A percentile compares a stretch with the other conserved stretches of the same genome.
Conservation (phyloP, 345 rosid genomes). For the Arabis alpina region DNA sequence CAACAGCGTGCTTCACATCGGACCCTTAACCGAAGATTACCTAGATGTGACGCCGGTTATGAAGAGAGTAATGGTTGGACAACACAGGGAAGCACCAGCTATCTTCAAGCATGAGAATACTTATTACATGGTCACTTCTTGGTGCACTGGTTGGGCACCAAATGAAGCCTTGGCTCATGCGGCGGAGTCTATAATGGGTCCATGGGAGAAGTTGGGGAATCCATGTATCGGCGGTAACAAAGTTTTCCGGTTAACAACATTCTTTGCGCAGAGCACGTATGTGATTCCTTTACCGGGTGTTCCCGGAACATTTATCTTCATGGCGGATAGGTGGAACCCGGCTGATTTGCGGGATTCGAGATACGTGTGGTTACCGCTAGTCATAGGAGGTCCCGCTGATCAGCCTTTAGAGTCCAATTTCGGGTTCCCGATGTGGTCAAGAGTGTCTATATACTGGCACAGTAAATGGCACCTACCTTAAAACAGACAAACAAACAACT, state of each 20-base stretch:
- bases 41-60: constrained; percentile 59
- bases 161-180: constrained; percentile 89
- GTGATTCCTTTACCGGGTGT: constrained; percentile 78
- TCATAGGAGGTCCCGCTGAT: constrained; percentile 81
- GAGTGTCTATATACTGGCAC: constrained; percentile 94
- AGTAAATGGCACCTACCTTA: constrained; percentile 82
- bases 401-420: constrained; percentile 70
- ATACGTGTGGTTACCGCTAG: constrained; percentile 84
- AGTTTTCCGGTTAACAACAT: constrained; percentile 66
- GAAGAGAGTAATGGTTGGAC: constrained; percentile 67
- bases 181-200: constrained; percentile 85
- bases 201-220: constrained; percentile 94
- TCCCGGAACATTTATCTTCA: constrained; percentile 73
- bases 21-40: constrained; percentile 74
- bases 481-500: neutral
- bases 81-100: constrained; percentile 93
- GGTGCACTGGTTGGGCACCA: constrained; percentile 98
- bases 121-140: constrained; percentile 92
- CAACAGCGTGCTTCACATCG: constrained; percentile 90
- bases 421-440: constrained; percentile 82
- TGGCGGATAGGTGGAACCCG: constrained; percentile 98
- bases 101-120: constrained; percentile 73
- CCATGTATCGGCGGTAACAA: constrained; percentile 91
- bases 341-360: constrained; percentile 87
- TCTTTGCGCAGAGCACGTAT: constrained; percentile 84